These are phyloP conservation scores for Fusarium kyushuense DNA, from an alignment of 2,329 filamentous ascomycete genomes.

Conservation along the genomic window DNA sequence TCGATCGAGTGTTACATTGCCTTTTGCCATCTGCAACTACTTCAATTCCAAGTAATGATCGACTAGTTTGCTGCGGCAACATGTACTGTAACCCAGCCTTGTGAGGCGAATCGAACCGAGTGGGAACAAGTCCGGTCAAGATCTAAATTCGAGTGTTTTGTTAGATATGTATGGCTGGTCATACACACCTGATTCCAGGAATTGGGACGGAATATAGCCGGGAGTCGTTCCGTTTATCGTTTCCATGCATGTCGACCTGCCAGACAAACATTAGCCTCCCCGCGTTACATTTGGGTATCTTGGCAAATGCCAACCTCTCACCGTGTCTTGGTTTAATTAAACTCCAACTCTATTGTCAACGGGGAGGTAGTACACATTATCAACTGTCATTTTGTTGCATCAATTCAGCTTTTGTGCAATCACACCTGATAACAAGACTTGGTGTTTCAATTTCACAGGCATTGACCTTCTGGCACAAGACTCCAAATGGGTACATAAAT, in stretches of 20 bases:
- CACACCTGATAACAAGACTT: no score
- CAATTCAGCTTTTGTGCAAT: no score
- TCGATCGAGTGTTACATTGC: slow-evolving; percentile 30
- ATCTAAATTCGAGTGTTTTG: background rate
- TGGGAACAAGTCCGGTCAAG: background rate
- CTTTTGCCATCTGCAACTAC: background rate
- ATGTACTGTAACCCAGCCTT: slow-evolving; percentile 24
- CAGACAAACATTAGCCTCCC: slow-evolving; percentile 7
- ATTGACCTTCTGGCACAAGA: no score
- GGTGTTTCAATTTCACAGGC: no score
- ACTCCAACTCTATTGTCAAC: background rate
- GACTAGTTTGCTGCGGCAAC: background rate
- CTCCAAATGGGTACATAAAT: no score
- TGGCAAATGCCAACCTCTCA: slow-evolving; percentile 5
- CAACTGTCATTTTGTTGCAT: background rate
- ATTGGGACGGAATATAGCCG: background rate
- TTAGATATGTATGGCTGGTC: background rate
- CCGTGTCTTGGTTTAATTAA: background rate
- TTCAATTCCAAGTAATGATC: slow-evolving; percentile 18
- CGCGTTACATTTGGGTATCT: background rate
- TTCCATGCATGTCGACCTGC: background rate
- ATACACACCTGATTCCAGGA: background rate
- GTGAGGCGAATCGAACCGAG: slow-evolving; percentile 16
- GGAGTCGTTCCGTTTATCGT: background rate
- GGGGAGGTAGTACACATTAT: no score